Evolutionary conservation across 106 monocot species (phyloP).

Genomic region (Ottelia alismoides): DNA sequence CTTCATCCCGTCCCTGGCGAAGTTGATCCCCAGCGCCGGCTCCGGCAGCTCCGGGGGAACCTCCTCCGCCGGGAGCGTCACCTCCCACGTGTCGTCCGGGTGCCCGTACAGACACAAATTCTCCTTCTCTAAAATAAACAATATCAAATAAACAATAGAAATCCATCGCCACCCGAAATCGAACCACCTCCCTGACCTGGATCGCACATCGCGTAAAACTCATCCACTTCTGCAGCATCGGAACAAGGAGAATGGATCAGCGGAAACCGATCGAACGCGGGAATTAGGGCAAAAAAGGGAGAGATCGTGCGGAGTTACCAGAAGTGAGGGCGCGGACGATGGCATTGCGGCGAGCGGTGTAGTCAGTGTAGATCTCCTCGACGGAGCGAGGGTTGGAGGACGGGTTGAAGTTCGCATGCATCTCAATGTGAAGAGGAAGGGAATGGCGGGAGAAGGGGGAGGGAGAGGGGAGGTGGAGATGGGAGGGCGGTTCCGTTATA

Average conservation of each 20-base stretch:
- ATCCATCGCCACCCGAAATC: not conserved
- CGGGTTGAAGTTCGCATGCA: too few species aligned
- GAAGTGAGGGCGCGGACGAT: conserved; percentile 62
- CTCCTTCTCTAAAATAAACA: conserved; percentile 57
- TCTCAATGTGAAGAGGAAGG: not conserved
- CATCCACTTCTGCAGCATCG: conserved; percentile 47
- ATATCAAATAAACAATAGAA: not conserved
- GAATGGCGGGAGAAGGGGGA: too few species aligned
- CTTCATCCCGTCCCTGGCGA: too few species aligned
- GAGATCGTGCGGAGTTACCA: conserved; percentile 11
- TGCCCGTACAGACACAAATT: conserved; percentile 71
- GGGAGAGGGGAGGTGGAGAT: too few species aligned
- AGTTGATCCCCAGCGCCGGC: too few species aligned
- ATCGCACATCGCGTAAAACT: conserved; percentile 59
- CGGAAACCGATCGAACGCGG: not conserved
- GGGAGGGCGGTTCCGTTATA: too few species aligned
- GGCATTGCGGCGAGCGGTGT: conserved; percentile 41
- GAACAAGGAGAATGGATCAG: not conserved
- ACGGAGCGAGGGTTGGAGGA: conserved; percentile 56
- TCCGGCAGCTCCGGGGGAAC: too few species aligned
- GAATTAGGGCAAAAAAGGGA: not conserved
- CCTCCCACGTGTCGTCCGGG: conserved; percentile 60
- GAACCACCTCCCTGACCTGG: conserved; percentile 32
- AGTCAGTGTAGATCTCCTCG: conserved; percentile 81
- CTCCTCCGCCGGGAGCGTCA: too few species aligned